phyloP scores from a whole-genome alignment of 1,139 yeast genomes.

The Geotrichum carabidarum region DNA sequence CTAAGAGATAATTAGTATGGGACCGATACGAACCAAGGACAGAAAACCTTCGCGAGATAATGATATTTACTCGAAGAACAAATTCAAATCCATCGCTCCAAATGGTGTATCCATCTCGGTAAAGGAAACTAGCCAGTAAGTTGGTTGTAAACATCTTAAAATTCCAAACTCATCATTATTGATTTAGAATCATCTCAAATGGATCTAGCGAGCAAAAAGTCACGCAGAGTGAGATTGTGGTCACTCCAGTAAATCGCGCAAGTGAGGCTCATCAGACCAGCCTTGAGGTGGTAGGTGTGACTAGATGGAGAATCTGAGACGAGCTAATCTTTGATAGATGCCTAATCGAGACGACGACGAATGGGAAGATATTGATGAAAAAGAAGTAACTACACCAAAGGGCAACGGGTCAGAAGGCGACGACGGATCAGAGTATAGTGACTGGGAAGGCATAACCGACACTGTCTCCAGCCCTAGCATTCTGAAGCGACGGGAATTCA shows the following conservation, averaged over 20 bases:
- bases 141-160: too few species aligned
- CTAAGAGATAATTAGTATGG: neutral
- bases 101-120: too few species aligned
- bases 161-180: too few species aligned
- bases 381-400: neutral
- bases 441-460: neutral
- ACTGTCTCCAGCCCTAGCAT: neutral
- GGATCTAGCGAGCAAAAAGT: neutral
- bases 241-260: too few species aligned
- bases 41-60: neutral
- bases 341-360: neutral
- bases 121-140: too few species aligned
- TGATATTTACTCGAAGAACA: conserved; percentile 1
- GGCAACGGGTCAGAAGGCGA: neutral
- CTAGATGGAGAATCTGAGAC: too few species aligned
- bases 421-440: neutral
- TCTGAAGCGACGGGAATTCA: neutral
- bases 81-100: neutral
- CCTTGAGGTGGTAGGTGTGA: neutral
- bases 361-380: neutral
- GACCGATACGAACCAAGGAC: conserved; percentile 2
- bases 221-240: neutral
- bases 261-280: neutral
- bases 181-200: too few species aligned
- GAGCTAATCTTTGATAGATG: neutral